A percentile compares a stretch with the other conserved stretches of the same genome.
These are phyloP conservation scores for Phyllosticta citribraziliensis DNA, from an alignment of 2,329 filamentous ascomycete species.

Conservation along the genomic window DNA sequence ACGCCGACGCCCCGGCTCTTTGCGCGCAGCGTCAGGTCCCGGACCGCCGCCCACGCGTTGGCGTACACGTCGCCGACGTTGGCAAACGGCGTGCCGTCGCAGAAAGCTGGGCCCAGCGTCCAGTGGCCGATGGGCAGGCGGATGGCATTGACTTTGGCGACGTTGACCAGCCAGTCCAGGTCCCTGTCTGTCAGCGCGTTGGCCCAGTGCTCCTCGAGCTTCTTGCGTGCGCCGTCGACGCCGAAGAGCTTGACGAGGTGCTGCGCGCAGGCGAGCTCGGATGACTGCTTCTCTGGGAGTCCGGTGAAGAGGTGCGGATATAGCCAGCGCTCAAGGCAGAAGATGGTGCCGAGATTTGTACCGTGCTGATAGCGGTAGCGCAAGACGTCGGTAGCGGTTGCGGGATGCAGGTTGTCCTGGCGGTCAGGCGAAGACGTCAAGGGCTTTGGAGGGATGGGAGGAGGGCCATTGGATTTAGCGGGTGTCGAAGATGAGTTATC, in stretches of 20 bases:
- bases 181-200: slow-evolving; percentile 42
- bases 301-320: slow-evolving; percentile 37
- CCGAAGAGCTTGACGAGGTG: slow-evolving; percentile 39
- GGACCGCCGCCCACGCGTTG: slow-evolving; percentile 44
- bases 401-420: background rate
- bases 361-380: slow-evolving; percentile 52
- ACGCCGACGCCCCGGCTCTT: slow-evolving; percentile 42
- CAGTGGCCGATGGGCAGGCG: slow-evolving; percentile 53
- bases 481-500: background rate
- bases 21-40: slow-evolving; percentile 37
- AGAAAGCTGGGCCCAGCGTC: slow-evolving; percentile 43
- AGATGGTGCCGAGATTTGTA: slow-evolving; percentile 49
- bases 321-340: slow-evolving; percentile 52
- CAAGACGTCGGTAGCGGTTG: slow-evolving; percentile 27
- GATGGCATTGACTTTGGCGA: slow-evolving; percentile 43
- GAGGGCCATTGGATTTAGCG: background rate
- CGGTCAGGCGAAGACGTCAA: slow-evolving; percentile 2
- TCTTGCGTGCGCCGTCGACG: slow-evolving; percentile 37
- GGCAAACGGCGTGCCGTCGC: slow-evolving; percentile 41
- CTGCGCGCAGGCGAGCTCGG: slow-evolving; percentile 44
- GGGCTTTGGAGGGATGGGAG: slow-evolving; percentile 5
- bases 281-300: slow-evolving; percentile 29
- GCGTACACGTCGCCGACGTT: slow-evolving; percentile 37
- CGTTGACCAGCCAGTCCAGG: slow-evolving; percentile 42
- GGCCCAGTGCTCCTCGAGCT: slow-evolving; percentile 46